Conservation (phyloP, 768 basidiomycete genomes). For the Leccinum broughii region DNA sequence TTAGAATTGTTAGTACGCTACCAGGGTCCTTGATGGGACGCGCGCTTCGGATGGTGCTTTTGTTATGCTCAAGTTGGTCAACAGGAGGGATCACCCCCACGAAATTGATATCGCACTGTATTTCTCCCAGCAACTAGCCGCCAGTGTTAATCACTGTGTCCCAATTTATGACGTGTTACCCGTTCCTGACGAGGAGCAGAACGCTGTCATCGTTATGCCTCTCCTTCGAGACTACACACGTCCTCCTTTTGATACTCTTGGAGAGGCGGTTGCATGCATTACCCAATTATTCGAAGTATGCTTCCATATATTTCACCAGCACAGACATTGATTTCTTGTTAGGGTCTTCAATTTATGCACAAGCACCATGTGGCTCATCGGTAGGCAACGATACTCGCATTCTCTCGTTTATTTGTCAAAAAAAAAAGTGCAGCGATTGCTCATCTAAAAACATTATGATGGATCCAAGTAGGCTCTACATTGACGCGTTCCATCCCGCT, state of each 20-base stretch:
- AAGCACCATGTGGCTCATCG: background rate
- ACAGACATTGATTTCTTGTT: background rate
- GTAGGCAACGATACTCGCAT: background rate
- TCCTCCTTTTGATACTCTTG: background rate
- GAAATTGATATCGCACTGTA: conserved; percentile 35
- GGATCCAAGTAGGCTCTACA: background rate
- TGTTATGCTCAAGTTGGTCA: conserved; percentile 34
- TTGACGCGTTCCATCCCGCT: background rate
- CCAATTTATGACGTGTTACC: conserved; percentile 30
- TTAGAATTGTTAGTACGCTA: conserved; percentile 1
- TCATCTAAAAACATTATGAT: background rate
- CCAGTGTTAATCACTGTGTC: conserved; percentile 35
- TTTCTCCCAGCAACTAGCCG: conserved; percentile 6
- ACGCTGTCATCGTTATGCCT: conserved; percentile 35
- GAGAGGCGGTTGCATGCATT: background rate
- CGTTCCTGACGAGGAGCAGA: conserved; percentile 7
- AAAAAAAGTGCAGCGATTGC: background rate
- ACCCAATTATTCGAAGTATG: background rate
- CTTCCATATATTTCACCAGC: background rate
- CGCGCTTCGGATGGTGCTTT: conserved; percentile 27
- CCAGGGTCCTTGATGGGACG: conserved; percentile 30
- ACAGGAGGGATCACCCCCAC: conserved; percentile 14
- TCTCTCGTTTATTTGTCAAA: background rate
- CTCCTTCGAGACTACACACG: conserved; percentile 24
- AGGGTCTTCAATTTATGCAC: background rate